Conservation (phyloP, 2,329 filamentous ascomycete genomes). For the Ceratocystis huliohia region DNA sequence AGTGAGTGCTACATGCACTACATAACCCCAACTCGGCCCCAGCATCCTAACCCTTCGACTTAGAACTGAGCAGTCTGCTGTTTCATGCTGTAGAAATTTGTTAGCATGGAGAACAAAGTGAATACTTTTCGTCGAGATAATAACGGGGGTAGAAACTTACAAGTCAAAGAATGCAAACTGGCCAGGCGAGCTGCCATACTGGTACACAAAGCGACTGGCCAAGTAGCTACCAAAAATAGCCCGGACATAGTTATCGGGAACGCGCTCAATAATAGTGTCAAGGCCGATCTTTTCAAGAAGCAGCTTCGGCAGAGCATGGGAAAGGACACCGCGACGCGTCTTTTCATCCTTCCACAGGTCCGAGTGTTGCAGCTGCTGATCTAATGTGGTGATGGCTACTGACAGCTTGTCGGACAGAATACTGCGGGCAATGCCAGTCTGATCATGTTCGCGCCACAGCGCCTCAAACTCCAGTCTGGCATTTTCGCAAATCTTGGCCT, state of each 20-base stretch:
- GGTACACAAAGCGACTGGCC: slow-evolving; percentile 89
- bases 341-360: slow-evolving; percentile 77
- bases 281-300: slow-evolving; percentile 82
- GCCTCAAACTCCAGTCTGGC: slow-evolving; percentile 92
- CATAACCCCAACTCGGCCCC: neutral
- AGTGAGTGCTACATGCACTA: neutral
- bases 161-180: slow-evolving; percentile 99
- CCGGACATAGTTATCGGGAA: slow-evolving; percentile 82
- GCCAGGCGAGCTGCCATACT: slow-evolving; percentile 81
- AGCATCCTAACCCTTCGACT: neutral
- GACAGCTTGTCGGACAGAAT: slow-evolving; percentile 87
- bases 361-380: slow-evolving; percentile 89
- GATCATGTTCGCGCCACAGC: slow-evolving; percentile 87
- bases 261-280: slow-evolving; percentile 71
- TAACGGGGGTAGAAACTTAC: slow-evolving; percentile 41
- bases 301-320: slow-evolving; percentile 73
- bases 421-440: slow-evolving; percentile 66
- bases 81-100: slow-evolving; percentile 42
- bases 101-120: neutral
- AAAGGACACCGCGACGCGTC: slow-evolving; percentile 64
- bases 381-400: slow-evolving; percentile 84
- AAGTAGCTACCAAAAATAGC: slow-evolving; percentile 95
- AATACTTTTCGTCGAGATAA: too few species aligned
- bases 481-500: slow-evolving; percentile 81
- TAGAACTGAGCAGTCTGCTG: slow-evolving; percentile 14